phyloP scores from a whole-genome alignment of 2,329 filamentous ascomycete genomes.

The Fusarium neocosmosporiellum region DNA sequence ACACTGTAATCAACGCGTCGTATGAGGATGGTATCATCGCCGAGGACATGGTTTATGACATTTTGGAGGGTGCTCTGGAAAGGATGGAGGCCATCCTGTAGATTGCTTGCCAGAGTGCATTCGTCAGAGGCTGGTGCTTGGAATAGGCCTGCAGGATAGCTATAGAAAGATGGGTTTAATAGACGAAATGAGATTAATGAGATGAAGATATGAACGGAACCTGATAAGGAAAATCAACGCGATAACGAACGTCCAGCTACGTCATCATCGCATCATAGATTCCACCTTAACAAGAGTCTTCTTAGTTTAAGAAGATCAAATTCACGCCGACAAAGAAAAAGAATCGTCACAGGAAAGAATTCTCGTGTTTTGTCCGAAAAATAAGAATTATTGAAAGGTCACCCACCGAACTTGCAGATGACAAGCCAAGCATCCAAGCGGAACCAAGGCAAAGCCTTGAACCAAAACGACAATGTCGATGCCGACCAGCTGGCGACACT shows the following conservation, averaged over 20 bases:
- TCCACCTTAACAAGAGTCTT: no score
- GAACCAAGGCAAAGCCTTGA: neutral
- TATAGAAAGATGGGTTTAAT: neutral
- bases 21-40: constrained; percentile 19
- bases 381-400: no score
- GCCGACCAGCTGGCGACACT: constrained; percentile 36
- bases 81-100: constrained; percentile 9
- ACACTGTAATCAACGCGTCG: constrained; percentile 21
- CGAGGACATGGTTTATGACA: constrained; percentile 5
- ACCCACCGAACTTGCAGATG: neutral
- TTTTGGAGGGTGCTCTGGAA: constrained; percentile 8
- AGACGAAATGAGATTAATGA: no score
- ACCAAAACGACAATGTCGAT: constrained; percentile 35
- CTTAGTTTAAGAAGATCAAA: no score
- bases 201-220: neutral
- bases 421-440: constrained; percentile 22
- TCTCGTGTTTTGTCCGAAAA: no score
- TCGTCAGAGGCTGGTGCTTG: neutral
- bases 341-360: no score
- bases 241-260: no score
- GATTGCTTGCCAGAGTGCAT: neutral
- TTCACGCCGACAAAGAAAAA: no score
- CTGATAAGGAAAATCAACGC: no score
- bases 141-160: neutral
- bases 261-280: neutral